Percentiles rank a stretch among this genome's conserved stretches.
Evolutionary conservation across 139 green algal genomes (phyloP).

Genomic region (Tetradesmus lagerheimii): DNA sequence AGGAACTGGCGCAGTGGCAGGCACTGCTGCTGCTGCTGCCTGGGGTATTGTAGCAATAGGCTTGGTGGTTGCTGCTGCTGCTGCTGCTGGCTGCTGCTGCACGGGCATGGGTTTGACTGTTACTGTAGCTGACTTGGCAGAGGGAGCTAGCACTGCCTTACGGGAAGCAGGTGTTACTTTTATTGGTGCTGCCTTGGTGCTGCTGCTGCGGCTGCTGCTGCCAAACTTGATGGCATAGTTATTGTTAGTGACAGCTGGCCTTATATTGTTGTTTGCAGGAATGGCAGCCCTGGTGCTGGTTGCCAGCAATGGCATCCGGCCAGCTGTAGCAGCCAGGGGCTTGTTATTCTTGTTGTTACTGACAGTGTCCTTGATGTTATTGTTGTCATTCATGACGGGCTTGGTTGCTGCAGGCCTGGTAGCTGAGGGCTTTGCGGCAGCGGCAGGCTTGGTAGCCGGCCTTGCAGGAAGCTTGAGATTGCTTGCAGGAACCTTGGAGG

Average conservation of each 20-base stretch:
- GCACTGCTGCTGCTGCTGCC: background rate
- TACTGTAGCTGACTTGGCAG: background rate
- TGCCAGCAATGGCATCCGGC: background rate
- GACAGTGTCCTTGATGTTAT: background rate
- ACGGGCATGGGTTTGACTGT: background rate
- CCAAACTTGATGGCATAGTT: background rate
- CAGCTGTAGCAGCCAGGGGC: background rate
- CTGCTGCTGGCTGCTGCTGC: background rate
- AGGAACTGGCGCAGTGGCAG: background rate
- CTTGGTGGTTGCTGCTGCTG: background rate
- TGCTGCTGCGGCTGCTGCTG: background rate
- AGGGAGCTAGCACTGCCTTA: background rate
- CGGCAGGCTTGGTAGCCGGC: background rate
- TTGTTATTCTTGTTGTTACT: background rate
- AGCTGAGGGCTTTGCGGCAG: background rate
- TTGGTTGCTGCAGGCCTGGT: background rate
- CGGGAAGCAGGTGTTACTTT: background rate
- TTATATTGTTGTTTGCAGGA: background rate
- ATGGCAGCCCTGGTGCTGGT: background rate
- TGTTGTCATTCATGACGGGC: background rate
- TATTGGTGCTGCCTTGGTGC: background rate
- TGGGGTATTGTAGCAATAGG: background rate
- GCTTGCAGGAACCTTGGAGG: background rate
- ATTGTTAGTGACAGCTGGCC: background rate
- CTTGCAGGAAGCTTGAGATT: background rate